Evolutionary conservation across 2,329 filamentous ascomycete genomes (phyloP), one percentile per base, ranked within the genome.

Genomic region (Neonectria coccinea): DNA sequence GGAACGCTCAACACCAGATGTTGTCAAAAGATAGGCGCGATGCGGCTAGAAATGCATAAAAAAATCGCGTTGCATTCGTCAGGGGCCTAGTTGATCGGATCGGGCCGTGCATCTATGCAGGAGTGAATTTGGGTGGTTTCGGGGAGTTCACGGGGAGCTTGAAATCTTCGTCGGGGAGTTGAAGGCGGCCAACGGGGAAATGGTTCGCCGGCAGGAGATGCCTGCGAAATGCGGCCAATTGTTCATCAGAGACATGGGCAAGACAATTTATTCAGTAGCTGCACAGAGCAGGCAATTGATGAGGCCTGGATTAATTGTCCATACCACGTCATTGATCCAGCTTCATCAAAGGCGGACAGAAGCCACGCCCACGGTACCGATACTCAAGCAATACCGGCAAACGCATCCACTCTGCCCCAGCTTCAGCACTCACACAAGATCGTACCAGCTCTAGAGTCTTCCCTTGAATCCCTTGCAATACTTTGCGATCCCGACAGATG

Each of bases 71-170:
- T 29, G n/a, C 27, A 3, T 57, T 50, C n/a, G 11, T 27, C 45
- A 42, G n/a, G 29, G 39, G 27, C 29, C 16, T 11, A n/a, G 11
- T 33, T 27, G 31, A 53, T 59, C 31, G 36, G 29, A 45, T 58
- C 31, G 56, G n/a, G 33, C 14, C 27, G 41, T 36, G 27, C n/a
- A 58, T 36, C 51, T 14, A 16, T 41, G 45, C 36, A 51, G 51
- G 39, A 27, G 48, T 33, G 56, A 53, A 39, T 53, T 59, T 29
- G 36, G 42, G 53, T n/a, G 42, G 12, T 59, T 36, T 64, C 61
- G 61, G 61, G 61, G 61, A 64, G 61, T 64, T 59, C 50, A 42
- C 50, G 55, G 56, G 56, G 50, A 53, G 56, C 29, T 45, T 33
- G 29, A 18, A 41, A 12, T 47, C 58, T 29, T 52, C 16, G 42